Evolutionary conservation across 345 rosid species (phyloP).

Genomic region (Adansonia digitata): DNA sequence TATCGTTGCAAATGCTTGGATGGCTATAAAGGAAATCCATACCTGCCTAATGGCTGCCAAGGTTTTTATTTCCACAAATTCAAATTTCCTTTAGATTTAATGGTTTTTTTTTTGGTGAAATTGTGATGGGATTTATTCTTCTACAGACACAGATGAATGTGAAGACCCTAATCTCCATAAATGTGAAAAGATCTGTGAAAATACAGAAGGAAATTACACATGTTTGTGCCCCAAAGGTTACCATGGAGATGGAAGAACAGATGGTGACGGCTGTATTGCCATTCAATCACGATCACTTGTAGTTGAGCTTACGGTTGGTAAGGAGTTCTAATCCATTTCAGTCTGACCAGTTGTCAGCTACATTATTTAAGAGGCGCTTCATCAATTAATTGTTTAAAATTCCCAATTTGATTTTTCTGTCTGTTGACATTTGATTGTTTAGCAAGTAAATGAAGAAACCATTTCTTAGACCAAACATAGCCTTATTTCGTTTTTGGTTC

Average conservation of each 20-base stretch:
- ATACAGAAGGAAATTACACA: constrained; percentile 6
- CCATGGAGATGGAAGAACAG: neutral
- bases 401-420: no score
- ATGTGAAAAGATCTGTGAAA: constrained; percentile 9
- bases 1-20: constrained; percentile 14
- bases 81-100: neutral
- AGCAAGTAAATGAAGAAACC: no score
- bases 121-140: neutral
- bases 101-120: neutral
- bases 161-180: neutral
- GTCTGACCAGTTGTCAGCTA: neutral
- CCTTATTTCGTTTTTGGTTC: no score
- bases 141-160: constrained; percentile 19
- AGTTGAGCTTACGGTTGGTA: neutral
- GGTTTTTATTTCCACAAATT: neutral
- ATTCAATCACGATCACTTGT: neutral
- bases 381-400: no score
- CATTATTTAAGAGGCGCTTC: neutral
- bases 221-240: constrained; percentile 15
- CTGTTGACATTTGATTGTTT: no score
- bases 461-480: no score
- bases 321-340: neutral
- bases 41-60: constrained; percentile 6
- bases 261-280: constrained; percentile 4
- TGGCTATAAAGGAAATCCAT: constrained; percentile 9